phyloP scores from a whole-genome alignment of 169 alveolate genomes.

The Eimeria necatrix region DNA sequence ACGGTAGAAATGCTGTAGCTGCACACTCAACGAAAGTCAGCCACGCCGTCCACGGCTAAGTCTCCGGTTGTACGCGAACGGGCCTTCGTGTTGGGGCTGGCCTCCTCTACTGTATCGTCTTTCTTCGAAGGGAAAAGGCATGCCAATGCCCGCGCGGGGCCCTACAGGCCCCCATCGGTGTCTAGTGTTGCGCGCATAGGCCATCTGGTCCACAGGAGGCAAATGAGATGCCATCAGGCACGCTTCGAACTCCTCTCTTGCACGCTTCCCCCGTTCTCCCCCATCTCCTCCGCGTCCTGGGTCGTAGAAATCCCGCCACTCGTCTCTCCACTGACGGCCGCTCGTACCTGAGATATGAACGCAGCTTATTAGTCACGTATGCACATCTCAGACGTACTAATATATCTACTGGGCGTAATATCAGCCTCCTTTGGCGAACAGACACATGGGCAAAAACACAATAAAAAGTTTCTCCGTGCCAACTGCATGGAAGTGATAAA shows the following conservation, averaged over 20 bases:
- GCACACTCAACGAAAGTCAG: background rate
- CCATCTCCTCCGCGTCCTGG: slow-evolving; percentile 79
- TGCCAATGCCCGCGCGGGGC: background rate
- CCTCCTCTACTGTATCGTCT: background rate
- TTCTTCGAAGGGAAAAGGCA: background rate
- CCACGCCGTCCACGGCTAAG: slow-evolving; percentile 42
- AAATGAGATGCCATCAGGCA: background rate
- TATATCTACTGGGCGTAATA: too few species aligned
- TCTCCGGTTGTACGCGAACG: slow-evolving; percentile 42
- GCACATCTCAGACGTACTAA: too few species aligned
- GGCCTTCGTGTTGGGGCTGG: slow-evolving; percentile 21
- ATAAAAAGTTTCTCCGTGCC: too few species aligned
- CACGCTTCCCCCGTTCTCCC: slow-evolving; percentile 47
- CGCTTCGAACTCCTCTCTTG: slow-evolving; percentile 53
- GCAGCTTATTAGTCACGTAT: too few species aligned
- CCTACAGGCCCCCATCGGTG: slow-evolving; percentile 10
- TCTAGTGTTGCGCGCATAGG: slow-evolving; percentile 12
- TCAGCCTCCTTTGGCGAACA: too few species aligned
- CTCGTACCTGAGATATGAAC: slow-evolving; percentile 47
- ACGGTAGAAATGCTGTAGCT: background rate
- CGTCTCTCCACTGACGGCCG: slow-evolving; percentile 80
- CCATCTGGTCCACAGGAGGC: slow-evolving; percentile 28
- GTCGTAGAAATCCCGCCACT: slow-evolving; percentile 75
- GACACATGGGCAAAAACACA: too few species aligned
- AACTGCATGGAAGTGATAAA: too few species aligned